phyloP scores from a whole-genome alignment of 2,329 filamentous ascomycete species.

The Gaeumannomyces sp. region DNA sequence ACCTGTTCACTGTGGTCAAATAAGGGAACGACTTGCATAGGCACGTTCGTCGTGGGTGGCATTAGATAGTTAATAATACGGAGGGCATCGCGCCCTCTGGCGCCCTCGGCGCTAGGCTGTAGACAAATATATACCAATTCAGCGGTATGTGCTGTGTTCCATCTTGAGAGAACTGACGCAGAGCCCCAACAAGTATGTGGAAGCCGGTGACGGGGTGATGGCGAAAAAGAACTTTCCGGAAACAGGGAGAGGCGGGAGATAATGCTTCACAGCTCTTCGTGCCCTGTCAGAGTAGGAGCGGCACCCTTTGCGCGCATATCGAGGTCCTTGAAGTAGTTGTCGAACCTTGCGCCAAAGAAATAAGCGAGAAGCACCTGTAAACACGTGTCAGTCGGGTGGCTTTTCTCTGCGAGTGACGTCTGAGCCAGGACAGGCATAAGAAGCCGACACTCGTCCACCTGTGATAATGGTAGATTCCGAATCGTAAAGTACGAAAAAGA shows the following conservation, averaged over 20 bases:
- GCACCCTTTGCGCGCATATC: constrained; percentile 14
- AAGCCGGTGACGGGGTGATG: constrained; percentile 4
- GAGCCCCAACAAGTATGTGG: neutral
- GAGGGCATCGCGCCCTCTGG: neutral
- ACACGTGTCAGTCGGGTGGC: neutral
- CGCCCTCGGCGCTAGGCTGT: neutral
- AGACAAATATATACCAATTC: constrained; percentile 5
- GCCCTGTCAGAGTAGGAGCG: constrained; percentile 13
- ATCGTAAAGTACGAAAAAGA: constrained; percentile 13
- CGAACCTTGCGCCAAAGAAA: constrained; percentile 76
- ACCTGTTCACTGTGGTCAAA: neutral
- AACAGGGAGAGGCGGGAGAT: neutral
- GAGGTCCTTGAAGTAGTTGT: constrained; percentile 57
- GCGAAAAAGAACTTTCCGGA: neutral
- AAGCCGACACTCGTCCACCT: no score
- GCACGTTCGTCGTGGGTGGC: neutral
- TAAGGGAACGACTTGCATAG: neutral
- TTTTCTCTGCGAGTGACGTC: neutral
- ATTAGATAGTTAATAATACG: neutral
- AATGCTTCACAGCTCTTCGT: constrained; percentile 25
- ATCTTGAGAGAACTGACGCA: constrained; percentile 3
- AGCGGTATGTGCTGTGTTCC: neutral
- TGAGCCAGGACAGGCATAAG: neutral
- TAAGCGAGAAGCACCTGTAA: constrained; percentile 69
- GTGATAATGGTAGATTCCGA: neutral